Conservation (phyloP, 495 filamentous ascomycete genomes). For the Penicillium pancosmium region DNA sequence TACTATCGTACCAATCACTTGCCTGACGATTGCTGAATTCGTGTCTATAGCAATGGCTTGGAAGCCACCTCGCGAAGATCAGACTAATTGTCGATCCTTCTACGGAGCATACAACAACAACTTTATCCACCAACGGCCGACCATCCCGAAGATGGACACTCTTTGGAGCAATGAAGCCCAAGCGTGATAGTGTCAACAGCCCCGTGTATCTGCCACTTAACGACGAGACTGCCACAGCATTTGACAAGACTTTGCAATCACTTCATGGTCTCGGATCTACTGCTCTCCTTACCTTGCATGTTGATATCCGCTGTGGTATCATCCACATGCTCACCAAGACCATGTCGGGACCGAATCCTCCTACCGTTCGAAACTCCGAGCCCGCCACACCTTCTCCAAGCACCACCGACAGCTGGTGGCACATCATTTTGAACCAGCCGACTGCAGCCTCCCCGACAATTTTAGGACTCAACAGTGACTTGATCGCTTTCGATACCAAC, state of each 20-base stretch:
- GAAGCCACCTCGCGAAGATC: constrained; percentile 72
- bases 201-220: constrained; percentile 90
- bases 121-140: constrained; percentile 39
- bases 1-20: not conserved
- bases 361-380: constrained; percentile 36
- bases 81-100: constrained; percentile 65
- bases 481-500: constrained; percentile 83
- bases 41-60: constrained; percentile 75
- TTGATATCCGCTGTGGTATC: constrained; percentile 82
- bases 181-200: constrained; percentile 51
- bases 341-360: constrained; percentile 50
- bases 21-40: not conserved
- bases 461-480: constrained; percentile 73
- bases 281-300: constrained; percentile 80
- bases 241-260: constrained; percentile 81
- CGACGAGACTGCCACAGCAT: constrained; percentile 74
- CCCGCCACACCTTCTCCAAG: constrained; percentile 54
- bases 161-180: constrained; percentile 60
- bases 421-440: constrained; percentile 72
- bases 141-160: constrained; percentile 78
- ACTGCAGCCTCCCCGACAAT: constrained; percentile 79
- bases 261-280: constrained; percentile 75
- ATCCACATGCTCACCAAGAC: constrained; percentile 62
- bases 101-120: constrained; percentile 44
- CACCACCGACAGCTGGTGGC: constrained; percentile 63